Conservation (phyloP, 352 stramenopile species). For the Globisporangium canariense region DNA sequence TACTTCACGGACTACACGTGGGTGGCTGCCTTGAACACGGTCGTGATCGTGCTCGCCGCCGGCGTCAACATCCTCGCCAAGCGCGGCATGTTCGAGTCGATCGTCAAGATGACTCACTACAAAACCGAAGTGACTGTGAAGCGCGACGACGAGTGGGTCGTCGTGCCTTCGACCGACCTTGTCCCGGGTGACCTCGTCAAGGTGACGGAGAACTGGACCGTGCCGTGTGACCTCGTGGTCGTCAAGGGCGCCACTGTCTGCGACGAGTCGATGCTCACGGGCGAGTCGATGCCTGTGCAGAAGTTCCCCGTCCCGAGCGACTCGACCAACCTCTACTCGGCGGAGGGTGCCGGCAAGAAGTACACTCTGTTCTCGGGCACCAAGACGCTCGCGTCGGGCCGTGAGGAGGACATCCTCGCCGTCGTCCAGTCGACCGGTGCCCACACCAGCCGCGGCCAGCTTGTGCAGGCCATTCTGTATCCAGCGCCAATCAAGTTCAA, state of each 20-base stretch:
- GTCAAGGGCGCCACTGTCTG: slow-evolving; percentile 65
- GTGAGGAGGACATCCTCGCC: slow-evolving; percentile 60
- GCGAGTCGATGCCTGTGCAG: slow-evolving; percentile 84
- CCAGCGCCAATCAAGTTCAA: slow-evolving; percentile 88
- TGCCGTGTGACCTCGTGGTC: slow-evolving; percentile 69
- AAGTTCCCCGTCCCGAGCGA: slow-evolving; percentile 69
- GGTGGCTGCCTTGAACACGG: slow-evolving; percentile 56
- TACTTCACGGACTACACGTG: slow-evolving; percentile 69
- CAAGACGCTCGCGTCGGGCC: slow-evolving; percentile 61
- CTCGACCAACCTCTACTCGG: slow-evolving; percentile 49
- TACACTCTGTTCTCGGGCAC: slow-evolving; percentile 89
- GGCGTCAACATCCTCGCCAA: slow-evolving; percentile 69
- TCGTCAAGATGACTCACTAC: slow-evolving; percentile 67
- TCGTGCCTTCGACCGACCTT: slow-evolving; percentile 43
- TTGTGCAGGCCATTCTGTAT: slow-evolving; percentile 86
- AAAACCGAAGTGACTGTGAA: slow-evolving; percentile 63
- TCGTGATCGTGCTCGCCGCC: slow-evolving; percentile 51
- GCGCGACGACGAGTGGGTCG: slow-evolving; percentile 49
- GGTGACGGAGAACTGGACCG: slow-evolving; percentile 62
- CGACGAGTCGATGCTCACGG: slow-evolving; percentile 74
- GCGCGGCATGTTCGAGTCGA: slow-evolving; percentile 45
- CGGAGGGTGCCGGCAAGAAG: slow-evolving; percentile 64
- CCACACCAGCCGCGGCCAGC: slow-evolving; percentile 80
- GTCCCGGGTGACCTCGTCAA: slow-evolving; percentile 68
- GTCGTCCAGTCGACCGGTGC: slow-evolving; percentile 82